A percentile compares a stretch with the other conserved stretches of the same genome.
Conservation (phyloP, 306 rosid genomes). For the Arachis stenosperma region DNA sequence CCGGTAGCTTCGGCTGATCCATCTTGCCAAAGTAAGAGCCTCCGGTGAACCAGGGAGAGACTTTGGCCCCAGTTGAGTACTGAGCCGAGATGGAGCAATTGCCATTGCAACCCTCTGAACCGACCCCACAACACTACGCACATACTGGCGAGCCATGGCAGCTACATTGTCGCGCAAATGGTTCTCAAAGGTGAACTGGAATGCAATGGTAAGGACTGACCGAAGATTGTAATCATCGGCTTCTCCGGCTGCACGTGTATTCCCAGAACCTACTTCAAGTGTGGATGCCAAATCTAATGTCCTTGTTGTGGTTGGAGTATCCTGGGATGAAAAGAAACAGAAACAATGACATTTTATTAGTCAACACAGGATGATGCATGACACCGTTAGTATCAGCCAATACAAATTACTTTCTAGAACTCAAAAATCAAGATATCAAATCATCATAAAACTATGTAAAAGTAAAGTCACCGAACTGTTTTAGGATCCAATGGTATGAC, state of each 20-base stretch:
- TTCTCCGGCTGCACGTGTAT: slow-evolving; percentile 61
- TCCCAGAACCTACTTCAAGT: slow-evolving; percentile 79
- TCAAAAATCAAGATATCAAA: background rate
- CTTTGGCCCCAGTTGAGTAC: slow-evolving; percentile 70
- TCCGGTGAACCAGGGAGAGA: slow-evolving; percentile 88
- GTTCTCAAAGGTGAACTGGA: slow-evolving; percentile 90
- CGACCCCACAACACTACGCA: slow-evolving; percentile 89
- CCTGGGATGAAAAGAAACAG: slow-evolving; percentile 53
- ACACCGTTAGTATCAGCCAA: background rate
- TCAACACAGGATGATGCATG: background rate
- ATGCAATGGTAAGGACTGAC: slow-evolving; percentile 92
- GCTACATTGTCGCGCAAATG: slow-evolving; percentile 88
- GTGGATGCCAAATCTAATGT: slow-evolving; percentile 94
- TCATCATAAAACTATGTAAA: background rate
- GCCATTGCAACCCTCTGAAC: slow-evolving; percentile 99
- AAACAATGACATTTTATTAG: slow-evolving; percentile 1
- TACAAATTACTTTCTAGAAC: background rate
- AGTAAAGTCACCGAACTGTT: slow-evolving; percentile 55
- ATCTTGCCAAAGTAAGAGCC: slow-evolving; percentile 84
- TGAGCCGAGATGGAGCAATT: slow-evolving; percentile 77
- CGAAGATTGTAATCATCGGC: slow-evolving; percentile 75
- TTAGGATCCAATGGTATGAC: slow-evolving; percentile 94
- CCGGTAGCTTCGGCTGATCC: slow-evolving; percentile 90
- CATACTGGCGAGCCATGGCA: slow-evolving; percentile 98
- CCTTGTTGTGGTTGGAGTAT: slow-evolving; percentile 60